Conservation (phyloP, 768 basidiomycete species). For the Podaxis sp. region DNA sequence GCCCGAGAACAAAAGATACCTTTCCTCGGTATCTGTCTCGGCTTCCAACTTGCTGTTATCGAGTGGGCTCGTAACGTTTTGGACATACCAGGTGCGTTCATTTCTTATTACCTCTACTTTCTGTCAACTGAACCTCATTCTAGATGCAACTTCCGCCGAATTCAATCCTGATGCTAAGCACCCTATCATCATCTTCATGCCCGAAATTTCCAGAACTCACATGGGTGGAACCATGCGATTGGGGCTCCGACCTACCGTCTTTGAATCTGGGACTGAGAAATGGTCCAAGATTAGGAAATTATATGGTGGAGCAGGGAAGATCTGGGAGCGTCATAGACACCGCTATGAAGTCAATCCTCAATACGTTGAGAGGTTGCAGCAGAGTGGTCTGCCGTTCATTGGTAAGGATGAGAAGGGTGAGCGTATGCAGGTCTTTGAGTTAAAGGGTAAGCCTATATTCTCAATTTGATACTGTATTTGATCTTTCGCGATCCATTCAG, state of each 20-base stretch:
- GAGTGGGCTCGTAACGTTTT: conserved; percentile 92
- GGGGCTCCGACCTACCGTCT: conserved; percentile 95
- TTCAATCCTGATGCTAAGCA: conserved; percentile 61
- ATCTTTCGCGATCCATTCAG: conserved; percentile 34
- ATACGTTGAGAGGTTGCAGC: conserved; percentile 70
- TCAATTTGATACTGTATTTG: background rate
- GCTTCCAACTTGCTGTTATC: conserved; percentile 95
- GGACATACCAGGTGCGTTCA: conserved; percentile 56
- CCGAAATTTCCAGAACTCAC: conserved; percentile 95
- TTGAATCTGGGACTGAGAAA: conserved; percentile 63
- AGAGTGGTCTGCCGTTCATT: conserved; percentile 61
- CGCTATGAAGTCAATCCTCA: conserved; percentile 93
- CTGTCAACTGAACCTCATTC: background rate
- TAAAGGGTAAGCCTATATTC: conserved; percentile 58
- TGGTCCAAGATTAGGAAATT: conserved; percentile 77
- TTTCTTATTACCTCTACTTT: background rate
- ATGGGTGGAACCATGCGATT: conserved; percentile 99
- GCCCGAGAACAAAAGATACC: conserved; percentile 93
- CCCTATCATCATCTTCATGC: conserved; percentile 95
- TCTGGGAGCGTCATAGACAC: conserved; percentile 97
- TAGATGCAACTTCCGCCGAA: conserved; percentile 87
- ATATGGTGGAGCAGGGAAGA: conserved; percentile 78
- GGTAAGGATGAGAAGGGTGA: conserved; percentile 96
- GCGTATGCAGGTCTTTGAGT: conserved; percentile 95
- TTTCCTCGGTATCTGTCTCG: conserved; percentile 95